A percentile compares a stretch with the other conserved stretches of the same genome.
Evolutionary conservation across 2,329 filamentous ascomycete genomes (phyloP).

Genomic region (Trichoderma sp.): DNA sequence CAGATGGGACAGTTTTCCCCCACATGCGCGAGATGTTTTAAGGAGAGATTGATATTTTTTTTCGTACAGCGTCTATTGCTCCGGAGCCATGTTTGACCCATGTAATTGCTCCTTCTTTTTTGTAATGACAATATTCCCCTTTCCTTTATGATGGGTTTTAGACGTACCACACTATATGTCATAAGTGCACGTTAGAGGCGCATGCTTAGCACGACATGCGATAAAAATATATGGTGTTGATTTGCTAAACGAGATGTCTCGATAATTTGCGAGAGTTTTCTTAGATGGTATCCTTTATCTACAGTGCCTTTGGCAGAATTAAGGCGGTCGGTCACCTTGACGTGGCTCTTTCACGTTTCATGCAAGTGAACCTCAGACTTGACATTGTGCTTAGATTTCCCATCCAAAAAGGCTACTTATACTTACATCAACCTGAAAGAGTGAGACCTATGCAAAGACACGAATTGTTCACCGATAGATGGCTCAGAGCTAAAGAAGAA

Average conservation of each 20-base stretch:
- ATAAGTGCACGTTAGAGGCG: background rate
- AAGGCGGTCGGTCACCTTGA: background rate
- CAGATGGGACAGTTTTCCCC: constrained; percentile 39
- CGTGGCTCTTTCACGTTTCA: background rate
- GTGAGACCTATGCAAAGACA: background rate
- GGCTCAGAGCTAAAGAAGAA: background rate
- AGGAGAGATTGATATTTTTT: background rate
- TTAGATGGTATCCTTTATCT: background rate
- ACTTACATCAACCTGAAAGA: background rate
- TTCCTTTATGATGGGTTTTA: background rate
- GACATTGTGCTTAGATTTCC: background rate
- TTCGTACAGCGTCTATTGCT: background rate
- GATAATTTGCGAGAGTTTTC: background rate
- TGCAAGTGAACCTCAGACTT: background rate
- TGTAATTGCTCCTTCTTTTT: background rate
- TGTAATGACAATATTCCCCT: background rate
- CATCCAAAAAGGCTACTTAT: background rate
- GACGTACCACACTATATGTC: background rate
- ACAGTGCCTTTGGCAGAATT: background rate
- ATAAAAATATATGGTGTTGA: background rate
- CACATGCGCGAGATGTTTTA: constrained; percentile 43
- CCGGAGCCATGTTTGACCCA: background rate
- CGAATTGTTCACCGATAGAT: background rate
- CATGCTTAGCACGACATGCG: background rate
- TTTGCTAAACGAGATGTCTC: background rate